These are phyloP conservation scores for Aspergillus cavernicola DNA, from an alignment of 495 filamentous ascomycete species.

Conservation along the genomic window DNA sequence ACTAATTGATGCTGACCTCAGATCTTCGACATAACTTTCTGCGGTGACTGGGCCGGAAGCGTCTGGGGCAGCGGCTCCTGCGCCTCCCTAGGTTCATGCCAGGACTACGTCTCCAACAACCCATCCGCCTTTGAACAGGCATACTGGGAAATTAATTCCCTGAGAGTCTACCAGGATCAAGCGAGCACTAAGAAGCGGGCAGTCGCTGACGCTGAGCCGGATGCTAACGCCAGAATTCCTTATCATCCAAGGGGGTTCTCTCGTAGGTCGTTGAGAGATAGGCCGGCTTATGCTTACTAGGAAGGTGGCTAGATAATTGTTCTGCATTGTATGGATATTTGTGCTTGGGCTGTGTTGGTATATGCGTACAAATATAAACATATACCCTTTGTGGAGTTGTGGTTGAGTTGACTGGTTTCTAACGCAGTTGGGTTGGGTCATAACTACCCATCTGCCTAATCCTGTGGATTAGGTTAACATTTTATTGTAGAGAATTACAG, in stretches of 20 bases:
- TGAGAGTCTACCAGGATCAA: slow-evolving; percentile 54
- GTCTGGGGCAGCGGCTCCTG: slow-evolving; percentile 34
- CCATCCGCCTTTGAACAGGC: slow-evolving; percentile 56
- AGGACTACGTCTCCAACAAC: slow-evolving; percentile 60
- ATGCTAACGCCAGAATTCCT: neutral
- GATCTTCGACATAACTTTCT: slow-evolving; percentile 66
- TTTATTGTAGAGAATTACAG: too few relatives aligned
- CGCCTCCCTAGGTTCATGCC: slow-evolving; percentile 47
- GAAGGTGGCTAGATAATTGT: too few relatives aligned
- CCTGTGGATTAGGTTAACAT: too few relatives aligned
- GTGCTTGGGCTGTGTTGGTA: too few relatives aligned
- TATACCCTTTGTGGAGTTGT: too few relatives aligned
- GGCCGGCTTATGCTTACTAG: too few relatives aligned
- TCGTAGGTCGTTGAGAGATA: neutral
- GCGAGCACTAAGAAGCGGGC: neutral
- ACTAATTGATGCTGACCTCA: too few relatives aligned
- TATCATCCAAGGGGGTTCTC: neutral
- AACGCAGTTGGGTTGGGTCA: too few relatives aligned
- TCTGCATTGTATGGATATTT: too few relatives aligned
- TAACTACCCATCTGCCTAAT: too few relatives aligned
- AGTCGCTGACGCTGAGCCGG: neutral
- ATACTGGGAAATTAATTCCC: slow-evolving; percentile 64
- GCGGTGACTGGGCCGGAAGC: slow-evolving; percentile 59
- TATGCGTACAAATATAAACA: too few relatives aligned
- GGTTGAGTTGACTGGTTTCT: too few relatives aligned